These are phyloP conservation scores for Coix lacrymajobi DNA, from an alignment of 176 grass and related monocot genomes.

Conservation along the genomic window DNA sequence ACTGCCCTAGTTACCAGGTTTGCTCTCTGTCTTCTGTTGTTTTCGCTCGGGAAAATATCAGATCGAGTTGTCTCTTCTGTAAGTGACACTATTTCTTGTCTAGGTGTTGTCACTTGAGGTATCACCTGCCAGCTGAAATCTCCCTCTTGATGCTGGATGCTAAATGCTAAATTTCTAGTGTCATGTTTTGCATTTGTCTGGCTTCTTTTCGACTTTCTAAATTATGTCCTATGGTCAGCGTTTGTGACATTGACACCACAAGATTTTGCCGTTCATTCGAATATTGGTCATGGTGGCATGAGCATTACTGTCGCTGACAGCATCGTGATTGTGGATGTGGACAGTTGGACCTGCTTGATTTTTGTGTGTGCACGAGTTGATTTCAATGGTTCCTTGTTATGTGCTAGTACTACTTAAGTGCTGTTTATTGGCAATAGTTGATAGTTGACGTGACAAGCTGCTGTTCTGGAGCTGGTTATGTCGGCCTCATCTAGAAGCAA, in stretches of 20 bases:
- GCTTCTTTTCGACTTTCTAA: constrained; percentile 23
- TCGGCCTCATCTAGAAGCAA: constrained; percentile 17
- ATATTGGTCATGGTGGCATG: constrained; percentile 13
- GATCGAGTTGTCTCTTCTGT: constrained; percentile 4
- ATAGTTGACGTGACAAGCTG: neutral
- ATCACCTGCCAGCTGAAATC: constrained; percentile 25
- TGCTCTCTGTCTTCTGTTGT: neutral
- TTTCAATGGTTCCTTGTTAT: constrained; percentile 7
- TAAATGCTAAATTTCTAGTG: constrained; percentile 20
- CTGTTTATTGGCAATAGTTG: constrained; percentile 5
- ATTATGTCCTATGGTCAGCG: constrained; percentile 6
- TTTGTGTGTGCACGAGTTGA: neutral
- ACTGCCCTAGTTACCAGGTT: neutral
- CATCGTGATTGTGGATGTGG: constrained; percentile 3
- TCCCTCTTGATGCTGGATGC: constrained; percentile 6
- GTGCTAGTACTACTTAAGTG: neutral
- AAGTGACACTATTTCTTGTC: constrained; percentile 10
- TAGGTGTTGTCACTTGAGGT: constrained; percentile 31
- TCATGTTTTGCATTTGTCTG: constrained; percentile 41
- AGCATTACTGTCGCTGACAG: neutral
- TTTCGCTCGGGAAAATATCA: constrained; percentile 8
- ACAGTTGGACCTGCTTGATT: neutral
- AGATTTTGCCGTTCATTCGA: constrained; percentile 7
- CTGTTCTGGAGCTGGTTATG: neutral
- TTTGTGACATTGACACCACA: constrained; percentile 7